These are phyloP conservation scores for Corymbia citriodora DNA, from an alignment of 441 rosid species.

Conservation along the genomic window DNA sequence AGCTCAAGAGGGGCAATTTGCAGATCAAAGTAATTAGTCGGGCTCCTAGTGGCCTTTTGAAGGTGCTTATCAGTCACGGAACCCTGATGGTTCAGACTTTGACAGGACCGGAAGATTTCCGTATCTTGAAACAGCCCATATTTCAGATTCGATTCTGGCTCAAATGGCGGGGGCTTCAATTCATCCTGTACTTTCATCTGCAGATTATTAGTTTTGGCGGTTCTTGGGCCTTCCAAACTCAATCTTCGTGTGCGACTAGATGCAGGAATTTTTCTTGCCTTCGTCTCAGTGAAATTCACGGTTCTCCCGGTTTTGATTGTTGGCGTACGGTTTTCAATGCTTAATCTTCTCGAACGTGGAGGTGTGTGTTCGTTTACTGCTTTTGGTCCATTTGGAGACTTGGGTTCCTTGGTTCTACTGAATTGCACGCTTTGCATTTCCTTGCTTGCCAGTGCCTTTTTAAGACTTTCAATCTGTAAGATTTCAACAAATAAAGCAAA, in stretches of 20 bases:
- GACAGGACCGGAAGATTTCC: conserved; percentile 20
- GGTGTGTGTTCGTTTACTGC: conserved; percentile 32
- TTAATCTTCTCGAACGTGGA: conserved; percentile 39
- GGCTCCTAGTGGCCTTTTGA: conserved; percentile 47
- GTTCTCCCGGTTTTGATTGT: conserved; percentile 29
- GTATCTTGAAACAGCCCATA: conserved; percentile 24
- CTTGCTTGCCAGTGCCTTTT: conserved; percentile 64
- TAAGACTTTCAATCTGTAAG: conserved; percentile 78
- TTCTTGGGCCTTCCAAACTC: conserved; percentile 64
- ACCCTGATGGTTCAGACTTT: conserved; percentile 20
- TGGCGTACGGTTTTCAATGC: conserved; percentile 43
- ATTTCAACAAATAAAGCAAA: background rate
- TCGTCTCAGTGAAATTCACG: conserved; percentile 31
- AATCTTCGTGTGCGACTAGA: conserved; percentile 42
- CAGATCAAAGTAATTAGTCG: conserved; percentile 41
- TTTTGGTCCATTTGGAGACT: conserved; percentile 32
- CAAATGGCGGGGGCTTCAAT: conserved; percentile 16
- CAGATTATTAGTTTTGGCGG: conserved; percentile 23
- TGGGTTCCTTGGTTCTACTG: conserved; percentile 21
- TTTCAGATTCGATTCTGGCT: conserved; percentile 17
- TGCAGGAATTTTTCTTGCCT: conserved; percentile 37
- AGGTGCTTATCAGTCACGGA: conserved; percentile 20
- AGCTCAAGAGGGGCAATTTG: conserved; percentile 45
- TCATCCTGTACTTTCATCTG: conserved; percentile 16
- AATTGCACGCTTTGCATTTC: conserved; percentile 18